These are phyloP conservation scores for Gardenia jasminoides DNA, from an alignment of 257 asterid genomes.

Conservation along the genomic window DNA sequence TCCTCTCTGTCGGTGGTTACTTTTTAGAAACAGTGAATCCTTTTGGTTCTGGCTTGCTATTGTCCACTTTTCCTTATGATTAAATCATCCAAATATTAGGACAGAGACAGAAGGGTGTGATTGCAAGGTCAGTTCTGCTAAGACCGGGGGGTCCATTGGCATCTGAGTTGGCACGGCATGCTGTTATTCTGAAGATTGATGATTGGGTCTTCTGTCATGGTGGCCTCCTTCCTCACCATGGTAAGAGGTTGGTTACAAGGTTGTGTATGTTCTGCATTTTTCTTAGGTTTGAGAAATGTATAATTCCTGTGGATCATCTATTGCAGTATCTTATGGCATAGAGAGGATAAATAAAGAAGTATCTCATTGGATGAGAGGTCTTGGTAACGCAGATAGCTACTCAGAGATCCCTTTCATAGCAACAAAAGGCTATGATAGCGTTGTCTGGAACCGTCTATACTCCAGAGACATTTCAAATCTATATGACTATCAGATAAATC, in stretches of 20 bases:
- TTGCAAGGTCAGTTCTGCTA: slow-evolving; percentile 83
- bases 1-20: not conserved
- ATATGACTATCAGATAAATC: slow-evolving; percentile 61
- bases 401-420: slow-evolving; percentile 73
- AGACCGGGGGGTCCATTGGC: slow-evolving; percentile 95
- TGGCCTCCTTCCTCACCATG: slow-evolving; percentile 98
- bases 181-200: slow-evolving; percentile 81
- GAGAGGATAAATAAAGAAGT: slow-evolving; percentile 84
- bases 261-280: not conserved
- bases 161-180: slow-evolving; percentile 69
- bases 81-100: slow-evolving; percentile 65
- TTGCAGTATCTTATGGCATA: slow-evolving; percentile 84
- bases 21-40: not conserved
- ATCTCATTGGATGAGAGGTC: slow-evolving; percentile 87
- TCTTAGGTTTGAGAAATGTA: not conserved
- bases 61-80: slow-evolving; percentile 17
- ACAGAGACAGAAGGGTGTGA: slow-evolving; percentile 94
- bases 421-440: slow-evolving; percentile 91
- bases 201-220: slow-evolving; percentile 99
- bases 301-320: not conserved
- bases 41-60: not conserved
- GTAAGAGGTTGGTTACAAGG: slow-evolving; percentile 32
- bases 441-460: slow-evolving; percentile 95
- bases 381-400: slow-evolving; percentile 36
- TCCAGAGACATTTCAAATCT: slow-evolving; percentile 63